Conservation (phyloP, 352 stramenopile genomes). For the Globisporangium uncinulatum region DNA sequence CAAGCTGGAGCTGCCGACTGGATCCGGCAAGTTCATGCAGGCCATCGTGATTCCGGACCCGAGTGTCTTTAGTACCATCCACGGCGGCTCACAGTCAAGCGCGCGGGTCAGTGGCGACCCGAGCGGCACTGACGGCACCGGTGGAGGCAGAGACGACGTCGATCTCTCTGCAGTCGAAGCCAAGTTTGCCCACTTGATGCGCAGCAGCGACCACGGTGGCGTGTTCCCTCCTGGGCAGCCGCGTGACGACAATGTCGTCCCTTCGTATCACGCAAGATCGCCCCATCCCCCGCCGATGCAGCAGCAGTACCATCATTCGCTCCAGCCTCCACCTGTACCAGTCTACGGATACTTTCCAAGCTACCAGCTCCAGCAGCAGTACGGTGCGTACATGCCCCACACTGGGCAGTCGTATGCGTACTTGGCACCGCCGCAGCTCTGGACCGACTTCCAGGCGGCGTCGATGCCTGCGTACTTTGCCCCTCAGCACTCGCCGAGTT, state of each 20-base stretch:
- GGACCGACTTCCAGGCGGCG: background rate
- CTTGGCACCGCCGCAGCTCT: background rate
- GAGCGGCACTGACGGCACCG: slow-evolving; percentile 12
- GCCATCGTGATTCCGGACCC: slow-evolving; percentile 66
- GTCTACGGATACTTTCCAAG: slow-evolving; percentile 20
- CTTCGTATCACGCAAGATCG: background rate
- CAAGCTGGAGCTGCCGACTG: slow-evolving; percentile 46
- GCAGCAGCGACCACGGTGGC: slow-evolving; percentile 34
- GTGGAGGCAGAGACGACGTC: slow-evolving; percentile 40
- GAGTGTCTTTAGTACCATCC: slow-evolving; percentile 53
- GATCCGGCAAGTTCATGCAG: slow-evolving; percentile 48
- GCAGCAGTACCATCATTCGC: slow-evolving; percentile 7
- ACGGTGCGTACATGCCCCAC: background rate
- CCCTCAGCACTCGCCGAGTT: background rate
- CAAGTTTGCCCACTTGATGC: slow-evolving; percentile 80
- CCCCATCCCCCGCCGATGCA: slow-evolving; percentile 1
- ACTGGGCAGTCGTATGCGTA: slow-evolving; percentile 1
- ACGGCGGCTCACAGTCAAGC: slow-evolving; percentile 22
- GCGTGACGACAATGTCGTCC: background rate
- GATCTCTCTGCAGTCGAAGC: slow-evolving; percentile 72
- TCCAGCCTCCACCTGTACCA: slow-evolving; percentile 5
- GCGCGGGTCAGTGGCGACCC: background rate
- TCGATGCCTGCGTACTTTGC: slow-evolving; percentile 5
- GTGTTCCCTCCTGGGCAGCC: background rate
- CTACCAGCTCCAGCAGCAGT: slow-evolving; percentile 22